Percentiles rank a stretch among this genome's conserved stretches.
These are phyloP conservation scores for Exophiala bonariae DNA, from an alignment of 2,329 filamentous ascomycete species.

Conservation along the genomic window DNA sequence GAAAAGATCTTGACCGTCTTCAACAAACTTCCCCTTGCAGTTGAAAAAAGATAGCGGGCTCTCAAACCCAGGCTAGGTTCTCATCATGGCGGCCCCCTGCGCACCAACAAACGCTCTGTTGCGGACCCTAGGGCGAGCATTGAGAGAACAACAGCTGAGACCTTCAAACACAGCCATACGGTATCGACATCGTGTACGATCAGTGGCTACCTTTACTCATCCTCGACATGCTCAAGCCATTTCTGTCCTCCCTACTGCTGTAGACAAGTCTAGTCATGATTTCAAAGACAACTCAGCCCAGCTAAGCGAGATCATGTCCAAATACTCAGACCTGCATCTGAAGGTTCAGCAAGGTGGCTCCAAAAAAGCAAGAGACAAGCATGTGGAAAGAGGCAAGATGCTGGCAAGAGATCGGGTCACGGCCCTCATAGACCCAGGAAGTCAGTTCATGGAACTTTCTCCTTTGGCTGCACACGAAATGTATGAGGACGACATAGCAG, in stretches of 20 bases:
- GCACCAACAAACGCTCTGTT: slow-evolving; percentile 14
- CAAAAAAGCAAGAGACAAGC: slow-evolving; percentile 81
- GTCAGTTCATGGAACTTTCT: slow-evolving; percentile 89
- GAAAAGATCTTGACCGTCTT: no score
- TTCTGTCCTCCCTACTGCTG: slow-evolving; percentile 71
- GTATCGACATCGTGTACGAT: slow-evolving; percentile 29
- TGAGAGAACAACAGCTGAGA: slow-evolving; percentile 13
- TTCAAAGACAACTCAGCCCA: slow-evolving; percentile 78
- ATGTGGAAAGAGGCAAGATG: slow-evolving; percentile 88
- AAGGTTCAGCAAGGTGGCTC: slow-evolving; percentile 75
- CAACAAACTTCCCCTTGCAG: no score
- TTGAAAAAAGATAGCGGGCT: no score
- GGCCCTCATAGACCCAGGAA: slow-evolving; percentile 83
- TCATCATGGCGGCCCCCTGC: slow-evolving; percentile 16
- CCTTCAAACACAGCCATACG: slow-evolving; percentile 6
- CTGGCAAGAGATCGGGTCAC: slow-evolving; percentile 85
- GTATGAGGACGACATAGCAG: slow-evolving; percentile 86
- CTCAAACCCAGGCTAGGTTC: no score
- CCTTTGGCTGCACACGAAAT: slow-evolving; percentile 84
- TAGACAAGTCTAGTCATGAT: slow-evolving; percentile 75
- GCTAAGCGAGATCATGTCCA: slow-evolving; percentile 72
- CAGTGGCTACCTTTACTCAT: slow-evolving; percentile 74
- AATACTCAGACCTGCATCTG: slow-evolving; percentile 68
- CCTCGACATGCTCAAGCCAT: slow-evolving; percentile 80
- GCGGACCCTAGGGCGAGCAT: slow-evolving; percentile 14